Evolutionary conservation across 2,329 filamentous ascomycete genomes (phyloP), one percentile per base, ranked within the genome.

Genomic region (Alternaria novae-zelandiae): DNA sequence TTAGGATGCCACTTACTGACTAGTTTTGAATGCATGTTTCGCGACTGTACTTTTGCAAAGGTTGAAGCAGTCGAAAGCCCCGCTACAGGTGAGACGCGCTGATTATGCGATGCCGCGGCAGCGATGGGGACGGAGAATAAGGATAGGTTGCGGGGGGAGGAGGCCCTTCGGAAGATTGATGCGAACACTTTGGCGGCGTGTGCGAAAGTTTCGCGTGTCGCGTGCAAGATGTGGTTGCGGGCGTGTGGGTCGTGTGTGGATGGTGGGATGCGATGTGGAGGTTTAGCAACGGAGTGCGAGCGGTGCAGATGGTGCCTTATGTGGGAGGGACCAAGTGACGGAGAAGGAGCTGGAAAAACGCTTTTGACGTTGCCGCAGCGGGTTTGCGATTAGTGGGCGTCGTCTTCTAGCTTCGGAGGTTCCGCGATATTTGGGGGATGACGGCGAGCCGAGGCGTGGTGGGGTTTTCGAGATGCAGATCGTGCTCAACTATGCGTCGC

Each of bases 21-120:
- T 76, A 97, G 90, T 83, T 95, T 96, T 84, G 88, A 92, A 83
- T 98, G 96, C 91, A 97, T 97, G 79, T 87, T 93, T 78, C 85
- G 81, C 63, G 78, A 81, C 62, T 77, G 70, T 72, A 70, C 69
- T 64, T 74, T 73, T 60, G 69, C 57, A 53, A 71, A 61, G 59
- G 61, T 73, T 46, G 79, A 80, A 78, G 80, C 76, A 74, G 80
- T 80, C 72, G 79, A 76, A 60, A 79, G 73, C 72, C 75, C 78
- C 70, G 76, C 74, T 70, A 72, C 76, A 61, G 76, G 77, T 63
- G 84, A 78, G 47, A 82, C 79, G 71, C 88, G 89, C 70, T 91
- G 84, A 65, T 90, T 87, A 66, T 92, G 85, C 44, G 89, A 86
- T 67, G 90, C 86, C 51, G 91, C 91, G 67, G 89, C 90, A 78